Conservation (phyloP, 176 grass and related monocot genomes). For the Coix lacrymajobi region DNA sequence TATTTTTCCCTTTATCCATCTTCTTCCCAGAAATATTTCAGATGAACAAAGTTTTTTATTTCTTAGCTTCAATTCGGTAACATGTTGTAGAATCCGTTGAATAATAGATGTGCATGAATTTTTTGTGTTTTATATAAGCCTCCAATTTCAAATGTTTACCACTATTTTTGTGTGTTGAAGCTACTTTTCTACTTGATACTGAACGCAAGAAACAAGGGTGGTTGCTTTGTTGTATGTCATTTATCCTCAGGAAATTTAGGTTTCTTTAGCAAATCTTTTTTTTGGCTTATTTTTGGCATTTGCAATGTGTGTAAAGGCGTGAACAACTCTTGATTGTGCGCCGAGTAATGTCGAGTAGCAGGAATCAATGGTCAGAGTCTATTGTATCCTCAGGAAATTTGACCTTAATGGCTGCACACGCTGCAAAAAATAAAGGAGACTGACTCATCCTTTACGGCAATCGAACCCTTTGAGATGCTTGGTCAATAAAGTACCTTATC, state of each 20-base stretch:
- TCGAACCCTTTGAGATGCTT: no score
- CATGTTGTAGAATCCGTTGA: not conserved
- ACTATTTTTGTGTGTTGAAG: not conserved
- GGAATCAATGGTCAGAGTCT: no score
- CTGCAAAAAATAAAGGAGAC: no score
- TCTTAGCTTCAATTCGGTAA: not conserved
- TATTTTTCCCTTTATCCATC: not conserved
- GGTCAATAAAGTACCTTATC: no score
- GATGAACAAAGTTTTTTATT: not conserved
- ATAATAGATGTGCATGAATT: not conserved
- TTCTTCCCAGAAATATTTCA: not conserved
- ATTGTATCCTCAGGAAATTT: no score
- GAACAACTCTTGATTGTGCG: no score
- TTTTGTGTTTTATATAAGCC: not conserved
- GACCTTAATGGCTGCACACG: no score
- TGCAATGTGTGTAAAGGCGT: no score
- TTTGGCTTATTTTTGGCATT: not conserved
- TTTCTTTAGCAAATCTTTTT: not conserved
- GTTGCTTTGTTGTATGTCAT: not conserved
- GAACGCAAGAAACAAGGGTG: not conserved
- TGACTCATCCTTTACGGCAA: no score
- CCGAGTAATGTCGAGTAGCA: no score
- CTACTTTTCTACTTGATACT: not conserved
- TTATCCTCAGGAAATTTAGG: not conserved
- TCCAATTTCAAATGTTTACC: not conserved